phyloP scores from a whole-genome alignment of 2,329 filamentous ascomycete species.

The Macrophomina phaseolina region DNA sequence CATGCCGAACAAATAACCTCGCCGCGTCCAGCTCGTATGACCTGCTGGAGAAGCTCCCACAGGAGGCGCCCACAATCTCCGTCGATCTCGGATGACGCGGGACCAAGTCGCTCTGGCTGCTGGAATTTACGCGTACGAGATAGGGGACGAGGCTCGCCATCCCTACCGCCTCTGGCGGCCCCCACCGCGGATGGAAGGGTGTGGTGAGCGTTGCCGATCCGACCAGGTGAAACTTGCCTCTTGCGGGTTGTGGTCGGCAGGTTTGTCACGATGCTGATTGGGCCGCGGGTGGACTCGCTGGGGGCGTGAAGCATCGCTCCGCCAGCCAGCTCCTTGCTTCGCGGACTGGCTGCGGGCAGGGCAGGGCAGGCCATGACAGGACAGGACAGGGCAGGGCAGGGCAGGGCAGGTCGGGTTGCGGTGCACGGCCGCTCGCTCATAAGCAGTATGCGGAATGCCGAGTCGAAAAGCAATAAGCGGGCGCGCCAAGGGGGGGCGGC shows the following conservation, averaged over 20 bases:
- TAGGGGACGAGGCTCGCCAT: constrained; percentile 26
- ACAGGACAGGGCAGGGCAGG: no score
- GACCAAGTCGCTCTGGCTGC: constrained; percentile 1
- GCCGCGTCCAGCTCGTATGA: constrained; percentile 21
- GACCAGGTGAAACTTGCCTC: constrained; percentile 21
- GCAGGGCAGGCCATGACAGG: no score
- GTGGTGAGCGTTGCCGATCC: constrained; percentile 20
- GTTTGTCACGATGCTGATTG: constrained; percentile 15
- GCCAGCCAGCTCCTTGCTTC: constrained; percentile 20
- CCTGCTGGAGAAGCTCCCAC: neutral
- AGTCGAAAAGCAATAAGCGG: constrained; percentile 23
- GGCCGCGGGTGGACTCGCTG: neutral
- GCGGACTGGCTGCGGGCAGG: neutral
- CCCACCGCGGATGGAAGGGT: constrained; percentile 6
- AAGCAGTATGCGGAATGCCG: constrained; percentile 23
- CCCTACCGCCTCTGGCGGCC: constrained; percentile 1
- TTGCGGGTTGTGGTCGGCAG: constrained; percentile 15
- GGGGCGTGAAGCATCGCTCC: neutral
- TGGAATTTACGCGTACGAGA: constrained; percentile 24
- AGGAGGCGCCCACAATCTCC: constrained; percentile 26
- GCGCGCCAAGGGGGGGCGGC: constrained; percentile 19
- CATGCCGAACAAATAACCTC: constrained; percentile 17
- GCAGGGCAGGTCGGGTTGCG: neutral
- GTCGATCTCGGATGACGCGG: constrained; percentile 27
- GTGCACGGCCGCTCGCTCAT: constrained; percentile 22